These are phyloP conservation scores for Clonostachys byssicola DNA, from an alignment of 2,329 filamentous ascomycete genomes.

Conservation along the genomic window DNA sequence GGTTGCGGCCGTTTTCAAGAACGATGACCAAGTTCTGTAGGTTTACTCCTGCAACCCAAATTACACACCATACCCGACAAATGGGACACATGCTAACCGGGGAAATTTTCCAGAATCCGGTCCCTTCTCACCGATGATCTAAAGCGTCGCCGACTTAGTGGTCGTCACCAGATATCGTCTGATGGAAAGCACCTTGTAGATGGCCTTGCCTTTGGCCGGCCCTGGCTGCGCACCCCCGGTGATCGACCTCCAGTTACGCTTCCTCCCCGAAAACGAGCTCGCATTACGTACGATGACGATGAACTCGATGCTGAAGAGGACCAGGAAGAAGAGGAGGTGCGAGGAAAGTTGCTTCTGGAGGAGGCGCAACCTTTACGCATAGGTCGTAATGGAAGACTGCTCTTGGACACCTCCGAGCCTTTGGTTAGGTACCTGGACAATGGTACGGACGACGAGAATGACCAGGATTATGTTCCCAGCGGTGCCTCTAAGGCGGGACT, in stretches of 20 bases:
- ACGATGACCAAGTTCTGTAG: slow-evolving; percentile 80
- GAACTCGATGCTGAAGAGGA: slow-evolving; percentile 19
- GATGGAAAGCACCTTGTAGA: slow-evolving; percentile 82
- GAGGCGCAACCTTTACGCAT: slow-evolving; percentile 9
- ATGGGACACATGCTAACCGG: slow-evolving; percentile 4
- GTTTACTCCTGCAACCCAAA: slow-evolving; percentile 58
- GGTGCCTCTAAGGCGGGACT: slow-evolving; percentile 3
- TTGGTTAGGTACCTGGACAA: slow-evolving; percentile 6
- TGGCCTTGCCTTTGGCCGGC: slow-evolving; percentile 78
- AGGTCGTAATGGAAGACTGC: not conserved
- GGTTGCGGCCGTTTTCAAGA: slow-evolving; percentile 65
- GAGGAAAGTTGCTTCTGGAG: slow-evolving; percentile 23
- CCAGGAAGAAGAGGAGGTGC: slow-evolving; percentile 3
- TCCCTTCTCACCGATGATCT: slow-evolving; percentile 73
- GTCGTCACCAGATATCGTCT: slow-evolving; percentile 74
- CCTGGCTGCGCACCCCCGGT: slow-evolving; percentile 55
- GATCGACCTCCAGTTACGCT: slow-evolving; percentile 66
- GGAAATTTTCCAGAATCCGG: slow-evolving; percentile 56
- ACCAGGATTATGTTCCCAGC: slow-evolving; percentile 9
- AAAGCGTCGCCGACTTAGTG: slow-evolving; percentile 66
- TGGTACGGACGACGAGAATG: slow-evolving; percentile 8
- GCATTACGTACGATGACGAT: slow-evolving; percentile 36
- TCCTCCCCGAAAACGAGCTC: slow-evolving; percentile 67
- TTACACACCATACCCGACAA: slow-evolving; percentile 29
- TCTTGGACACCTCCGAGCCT: too few species aligned